Conservation (phyloP, 176 grass and related monocot species). For the Aegilops umbellulata region DNA sequence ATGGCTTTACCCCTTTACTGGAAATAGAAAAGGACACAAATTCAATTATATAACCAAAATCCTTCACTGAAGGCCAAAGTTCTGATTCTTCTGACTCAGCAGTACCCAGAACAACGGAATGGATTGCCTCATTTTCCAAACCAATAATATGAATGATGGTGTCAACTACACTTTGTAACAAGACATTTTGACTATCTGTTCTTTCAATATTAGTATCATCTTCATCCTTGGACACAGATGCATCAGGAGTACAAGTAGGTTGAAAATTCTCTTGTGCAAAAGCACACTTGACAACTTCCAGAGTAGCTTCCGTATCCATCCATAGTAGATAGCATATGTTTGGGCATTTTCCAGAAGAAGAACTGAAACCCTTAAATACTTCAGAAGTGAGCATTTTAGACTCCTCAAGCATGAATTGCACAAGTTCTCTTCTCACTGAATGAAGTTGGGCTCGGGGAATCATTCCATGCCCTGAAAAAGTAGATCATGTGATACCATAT, state of each 20-base stretch:
- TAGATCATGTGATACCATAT: constrained; percentile 26
- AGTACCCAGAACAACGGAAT: constrained; percentile 44
- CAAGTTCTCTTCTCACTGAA: constrained; percentile 68
- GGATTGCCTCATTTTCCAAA: constrained; percentile 67
- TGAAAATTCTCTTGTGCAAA: constrained; percentile 43
- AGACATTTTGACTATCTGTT: constrained; percentile 50
- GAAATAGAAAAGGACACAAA: constrained; percentile 84
- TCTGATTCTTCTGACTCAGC: constrained; percentile 39
- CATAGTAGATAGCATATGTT: constrained; percentile 81
- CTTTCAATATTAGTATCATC: constrained; percentile 27
- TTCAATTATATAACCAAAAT: constrained; percentile 67
- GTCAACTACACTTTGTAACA: constrained; percentile 60
- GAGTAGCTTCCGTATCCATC: constrained; percentile 78
- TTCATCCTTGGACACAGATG: constrained; percentile 23
- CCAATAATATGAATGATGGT: constrained; percentile 63
- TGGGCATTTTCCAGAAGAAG: constrained; percentile 64
- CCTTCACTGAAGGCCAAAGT: constrained; percentile 73
- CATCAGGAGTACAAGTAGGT: constrained; percentile 34
- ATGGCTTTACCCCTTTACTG: constrained; percentile 46
- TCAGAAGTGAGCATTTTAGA: constrained; percentile 64
- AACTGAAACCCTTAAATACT: constrained; percentile 64
- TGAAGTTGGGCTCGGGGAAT: constrained; percentile 47
- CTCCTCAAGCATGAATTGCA: constrained; percentile 91
- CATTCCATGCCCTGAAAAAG: constrained; percentile 81
- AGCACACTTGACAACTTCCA: constrained; percentile 86